Evolutionary conservation across 148 eudicot species (phyloP).

Genomic region (Vaccinium vitisidaea): DNA sequence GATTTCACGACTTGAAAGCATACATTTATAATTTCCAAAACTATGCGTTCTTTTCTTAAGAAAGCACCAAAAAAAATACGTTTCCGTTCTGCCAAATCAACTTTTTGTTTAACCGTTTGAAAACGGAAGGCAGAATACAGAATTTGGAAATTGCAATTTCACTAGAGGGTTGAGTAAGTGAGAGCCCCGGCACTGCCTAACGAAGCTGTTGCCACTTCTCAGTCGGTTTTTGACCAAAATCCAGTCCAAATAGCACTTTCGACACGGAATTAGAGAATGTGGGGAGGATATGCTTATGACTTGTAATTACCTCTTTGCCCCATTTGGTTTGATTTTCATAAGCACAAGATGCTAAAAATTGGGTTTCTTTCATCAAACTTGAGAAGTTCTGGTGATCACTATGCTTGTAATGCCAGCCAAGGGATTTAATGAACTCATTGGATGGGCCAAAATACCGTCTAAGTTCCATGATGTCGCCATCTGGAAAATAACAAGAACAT

Average conservation of each 20-base stretch:
- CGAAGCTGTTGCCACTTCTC: not conserved
- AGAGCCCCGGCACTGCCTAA: no score
- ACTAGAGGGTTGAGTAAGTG: no score
- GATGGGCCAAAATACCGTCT: slow-evolving; percentile 42
- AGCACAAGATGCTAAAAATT: slow-evolving; percentile 44
- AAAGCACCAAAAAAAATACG: no score
- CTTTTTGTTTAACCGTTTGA: no score
- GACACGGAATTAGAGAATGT: not conserved
- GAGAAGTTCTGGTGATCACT: slow-evolving; percentile 1
- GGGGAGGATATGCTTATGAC: not conserved
- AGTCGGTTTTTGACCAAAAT: not conserved
- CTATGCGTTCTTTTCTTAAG: no score
- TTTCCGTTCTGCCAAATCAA: no score
- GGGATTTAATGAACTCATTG: slow-evolving; percentile 41
- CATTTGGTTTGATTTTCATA: slow-evolving; percentile 59
- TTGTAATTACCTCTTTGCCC: slow-evolving; percentile 58
- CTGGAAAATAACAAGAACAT: slow-evolving; percentile 19
- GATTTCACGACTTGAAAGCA: no score
- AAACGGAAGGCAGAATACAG: no score
- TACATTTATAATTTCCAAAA: no score
- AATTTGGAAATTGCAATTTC: no score
- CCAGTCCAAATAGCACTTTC: not conserved
- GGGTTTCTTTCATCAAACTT: slow-evolving; percentile 28
- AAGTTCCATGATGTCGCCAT: slow-evolving; percentile 22
- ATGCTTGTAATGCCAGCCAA: slow-evolving; percentile 8